Conservation (phyloP, 1,139 yeast genomes). For the Hanseniaspora sp. region DNA sequence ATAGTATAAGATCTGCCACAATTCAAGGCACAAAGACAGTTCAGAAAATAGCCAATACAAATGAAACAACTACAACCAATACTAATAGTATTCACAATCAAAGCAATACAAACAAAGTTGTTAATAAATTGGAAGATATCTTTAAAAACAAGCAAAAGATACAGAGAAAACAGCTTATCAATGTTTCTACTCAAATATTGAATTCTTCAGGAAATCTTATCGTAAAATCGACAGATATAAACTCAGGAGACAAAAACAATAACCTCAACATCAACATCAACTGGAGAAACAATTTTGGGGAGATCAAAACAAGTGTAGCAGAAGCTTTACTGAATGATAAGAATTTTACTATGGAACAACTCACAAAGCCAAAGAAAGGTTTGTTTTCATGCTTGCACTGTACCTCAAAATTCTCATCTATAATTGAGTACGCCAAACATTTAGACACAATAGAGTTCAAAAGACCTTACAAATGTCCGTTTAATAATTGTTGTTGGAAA, state of each 20-base stretch:
- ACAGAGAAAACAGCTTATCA: slow-evolving; percentile 3
- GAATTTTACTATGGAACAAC: slow-evolving; percentile 23
- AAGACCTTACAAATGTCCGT: slow-evolving; percentile 43
- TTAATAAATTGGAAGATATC: neutral
- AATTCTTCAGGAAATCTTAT: slow-evolving; percentile 1
- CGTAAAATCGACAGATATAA: neutral
- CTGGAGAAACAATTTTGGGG: neutral
- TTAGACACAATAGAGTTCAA: slow-evolving; percentile 35
- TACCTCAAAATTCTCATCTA: slow-evolving; percentile 32
- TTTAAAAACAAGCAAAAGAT: neutral
- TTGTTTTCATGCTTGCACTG: slow-evolving; percentile 46
- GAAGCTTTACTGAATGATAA: slow-evolving; percentile 9
- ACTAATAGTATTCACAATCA: neutral
- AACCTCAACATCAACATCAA: neutral
- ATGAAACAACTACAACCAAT: neutral
- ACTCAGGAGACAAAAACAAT: neutral
- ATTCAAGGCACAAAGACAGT: neutral
- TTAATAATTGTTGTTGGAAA: slow-evolving; percentile 49
- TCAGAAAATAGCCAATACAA: neutral
- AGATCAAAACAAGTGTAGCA: neutral
- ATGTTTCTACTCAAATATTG: slow-evolving; percentile 3
- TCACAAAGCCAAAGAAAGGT: slow-evolving; percentile 37
- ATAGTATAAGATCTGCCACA: too few species aligned
- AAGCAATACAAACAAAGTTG: neutral
- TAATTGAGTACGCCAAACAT: slow-evolving; percentile 38